phyloP scores from a whole-genome alignment of 208 protist species.

The Crithidia brevicula region DNA sequence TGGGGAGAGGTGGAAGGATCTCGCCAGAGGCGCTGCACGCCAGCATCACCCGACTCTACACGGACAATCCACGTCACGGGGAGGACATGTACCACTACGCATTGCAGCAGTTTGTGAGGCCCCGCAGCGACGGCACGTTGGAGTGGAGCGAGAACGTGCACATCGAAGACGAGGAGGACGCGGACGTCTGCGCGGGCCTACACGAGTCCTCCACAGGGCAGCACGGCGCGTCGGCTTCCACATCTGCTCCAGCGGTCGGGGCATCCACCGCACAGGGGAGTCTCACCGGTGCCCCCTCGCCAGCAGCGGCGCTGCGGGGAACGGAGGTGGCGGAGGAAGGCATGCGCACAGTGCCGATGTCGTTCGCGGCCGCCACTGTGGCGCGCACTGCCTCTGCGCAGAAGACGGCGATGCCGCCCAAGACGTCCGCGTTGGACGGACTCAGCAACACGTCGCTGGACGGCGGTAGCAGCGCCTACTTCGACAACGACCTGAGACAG shows the following conservation, averaged over 20 bases:
- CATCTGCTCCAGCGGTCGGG: background rate
- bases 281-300: background rate
- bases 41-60: slow-evolving; percentile 44
- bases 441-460: slow-evolving; percentile 1
- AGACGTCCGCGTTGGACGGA: slow-evolving; percentile 6
- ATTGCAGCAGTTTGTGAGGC: slow-evolving; percentile 29
- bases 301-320: background rate
- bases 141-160: slow-evolving; percentile 28
- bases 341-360: background rate
- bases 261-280: background rate
- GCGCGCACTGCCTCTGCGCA: background rate
- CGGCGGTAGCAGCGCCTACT: slow-evolving; percentile 19
- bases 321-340: background rate
- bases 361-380: background rate
- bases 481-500: slow-evolving; percentile 64
- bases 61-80: slow-evolving; percentile 30
- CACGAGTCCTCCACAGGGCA: background rate
- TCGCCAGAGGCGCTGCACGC: slow-evolving; percentile 42
- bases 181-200: slow-evolving; percentile 1
- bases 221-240: background rate
- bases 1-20: slow-evolving; percentile 45
- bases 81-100: slow-evolving; percentile 64
- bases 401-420: background rate
- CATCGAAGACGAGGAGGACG: slow-evolving; percentile 24
- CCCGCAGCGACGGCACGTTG: slow-evolving; percentile 12